Conservation (phyloP, 495 filamentous ascomycete species). For the Delitschia confertaspora region DNA sequence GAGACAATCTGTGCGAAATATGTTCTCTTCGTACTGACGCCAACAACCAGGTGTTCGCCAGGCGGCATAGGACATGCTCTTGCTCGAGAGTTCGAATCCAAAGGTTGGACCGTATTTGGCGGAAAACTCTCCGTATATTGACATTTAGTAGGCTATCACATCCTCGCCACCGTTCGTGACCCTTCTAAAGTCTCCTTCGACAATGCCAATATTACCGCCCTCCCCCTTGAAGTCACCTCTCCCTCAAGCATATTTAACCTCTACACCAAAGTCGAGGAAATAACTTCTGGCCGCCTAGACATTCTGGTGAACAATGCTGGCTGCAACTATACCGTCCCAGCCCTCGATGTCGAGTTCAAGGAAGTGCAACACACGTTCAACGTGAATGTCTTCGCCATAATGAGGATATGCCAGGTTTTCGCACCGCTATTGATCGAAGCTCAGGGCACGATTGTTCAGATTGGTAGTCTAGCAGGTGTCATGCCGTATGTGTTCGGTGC, state of each 20-base stretch:
- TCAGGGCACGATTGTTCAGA: constrained; percentile 53
- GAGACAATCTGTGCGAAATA: too few relatives aligned
- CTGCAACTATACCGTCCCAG: constrained; percentile 53
- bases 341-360: constrained; percentile 45
- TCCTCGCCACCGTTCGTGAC: constrained; percentile 51
- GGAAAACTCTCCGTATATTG: not conserved
- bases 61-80: constrained; percentile 53
- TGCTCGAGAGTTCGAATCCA: constrained; percentile 45
- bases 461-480: constrained; percentile 49
- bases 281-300: constrained; percentile 43
- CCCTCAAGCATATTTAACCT: constrained; percentile 40
- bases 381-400: constrained; percentile 53
- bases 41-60: constrained; percentile 40
- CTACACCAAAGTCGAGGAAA: constrained; percentile 37
- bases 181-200: constrained; percentile 39
- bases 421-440: constrained; percentile 49
- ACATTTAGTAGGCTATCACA: constrained; percentile 42
- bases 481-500: constrained; percentile 38
- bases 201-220: constrained; percentile 43
- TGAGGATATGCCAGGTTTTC: constrained; percentile 51
- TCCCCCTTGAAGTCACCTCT: constrained; percentile 46
- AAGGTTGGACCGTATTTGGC: too few relatives aligned
- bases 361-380: constrained; percentile 48
- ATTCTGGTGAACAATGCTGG: constrained; percentile 58
- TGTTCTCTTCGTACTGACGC: too few relatives aligned